Base-by-base conservation (phyloP, 2,329 filamentous ascomycete genomes). In the Paecilomyces variotii region DNA sequence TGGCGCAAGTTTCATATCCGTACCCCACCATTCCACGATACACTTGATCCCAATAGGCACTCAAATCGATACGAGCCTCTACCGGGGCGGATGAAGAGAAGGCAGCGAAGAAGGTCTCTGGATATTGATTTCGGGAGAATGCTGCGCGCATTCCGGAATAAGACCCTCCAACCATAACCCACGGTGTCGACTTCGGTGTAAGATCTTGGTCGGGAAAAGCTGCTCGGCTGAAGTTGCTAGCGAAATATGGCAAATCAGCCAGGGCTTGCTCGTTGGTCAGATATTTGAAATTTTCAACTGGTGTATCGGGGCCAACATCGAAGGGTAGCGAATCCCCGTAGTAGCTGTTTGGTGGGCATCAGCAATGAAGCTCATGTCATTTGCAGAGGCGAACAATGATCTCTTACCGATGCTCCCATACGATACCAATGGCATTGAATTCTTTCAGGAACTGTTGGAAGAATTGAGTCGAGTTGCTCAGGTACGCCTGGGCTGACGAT, bases 1-100 rank as follows among this genome's bases (percentile, higher is more conserved):
- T 70, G 11, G 78, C 76, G 67, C 81, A 84, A 64, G 81, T 82
- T 2, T 70, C 70, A 35, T 76, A 73, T 59, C 80, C 82, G 58
- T 81, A 80, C 4, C 72, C 73, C 3, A 76, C 72, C 69, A 83
- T 72, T 2, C 78, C 79, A 10, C 72, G 73, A 62, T 78, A 78
- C 1, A 83, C 66, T 39, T 80, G 77, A 25, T 82, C 79, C 56
- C 73, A 82, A 64, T 82, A 83, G 25, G 74, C 67, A n/a, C 74
- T 76, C 76, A 81, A 80, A 59, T 82, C 74, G n/a, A 78, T 63
- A 4, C 67, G 70, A 2, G 79, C 79, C 62, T 84, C 69, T 0
- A 80, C 75, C 0, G 76, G 76, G 6, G 76, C 75, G 0, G 74
- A 77, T 0, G 76, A 76, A 1, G 76, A 69, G 61, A 64, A 77